A percentile compares a stretch with the other conserved stretches of the same genome.
phyloP scores from a whole-genome alignment of 768 basidiomycete genomes.

The Podaxis sp. region DNA sequence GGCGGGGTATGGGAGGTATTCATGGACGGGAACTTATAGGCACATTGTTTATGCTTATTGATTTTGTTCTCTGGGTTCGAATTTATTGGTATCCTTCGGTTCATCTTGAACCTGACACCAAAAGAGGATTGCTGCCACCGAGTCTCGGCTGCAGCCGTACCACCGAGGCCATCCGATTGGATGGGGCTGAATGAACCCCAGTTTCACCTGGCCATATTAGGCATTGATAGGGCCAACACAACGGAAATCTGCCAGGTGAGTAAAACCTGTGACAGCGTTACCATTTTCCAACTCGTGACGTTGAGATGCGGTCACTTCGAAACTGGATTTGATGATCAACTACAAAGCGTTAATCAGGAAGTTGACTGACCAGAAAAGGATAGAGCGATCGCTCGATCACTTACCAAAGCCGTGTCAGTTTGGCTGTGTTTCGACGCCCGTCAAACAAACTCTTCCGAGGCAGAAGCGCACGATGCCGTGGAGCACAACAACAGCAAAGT shows the following conservation, averaged over 20 bases:
- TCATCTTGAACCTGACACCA: not conserved
- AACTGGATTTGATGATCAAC: slow-evolving; percentile 14
- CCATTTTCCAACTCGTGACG: slow-evolving; percentile 8
- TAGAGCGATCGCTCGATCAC: slow-evolving; percentile 1
- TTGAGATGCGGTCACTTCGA: slow-evolving; percentile 14
- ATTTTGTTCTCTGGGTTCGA: slow-evolving; percentile 17
- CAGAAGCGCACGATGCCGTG: slow-evolving; percentile 1
- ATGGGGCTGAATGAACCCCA: slow-evolving; percentile 25
- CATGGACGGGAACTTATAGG: slow-evolving; percentile 27
- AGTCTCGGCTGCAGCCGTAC: slow-evolving; percentile 20
- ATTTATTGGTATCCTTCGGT: slow-evolving; percentile 19
- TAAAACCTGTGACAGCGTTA: slow-evolving; percentile 5
- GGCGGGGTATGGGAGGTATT: slow-evolving; percentile 11
- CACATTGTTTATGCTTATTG: slow-evolving; percentile 26
- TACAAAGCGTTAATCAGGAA: slow-evolving; percentile 15
- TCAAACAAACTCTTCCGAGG: slow-evolving; percentile 7
- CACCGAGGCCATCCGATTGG: slow-evolving; percentile 29
- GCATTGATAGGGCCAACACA: not conserved
- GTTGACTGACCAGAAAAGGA: slow-evolving; percentile 10
- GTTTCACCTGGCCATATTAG: slow-evolving; percentile 19
- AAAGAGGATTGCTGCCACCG: slow-evolving; percentile 16
- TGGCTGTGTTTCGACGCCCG: slow-evolving; percentile 8
- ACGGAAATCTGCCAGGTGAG: slow-evolving; percentile 4
- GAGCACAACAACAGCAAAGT: not conserved
- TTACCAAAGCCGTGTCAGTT: not conserved